phyloP scores from a whole-genome alignment of 352 stramenopile genomes.

The Pseudoperonospora humuli region DNA sequence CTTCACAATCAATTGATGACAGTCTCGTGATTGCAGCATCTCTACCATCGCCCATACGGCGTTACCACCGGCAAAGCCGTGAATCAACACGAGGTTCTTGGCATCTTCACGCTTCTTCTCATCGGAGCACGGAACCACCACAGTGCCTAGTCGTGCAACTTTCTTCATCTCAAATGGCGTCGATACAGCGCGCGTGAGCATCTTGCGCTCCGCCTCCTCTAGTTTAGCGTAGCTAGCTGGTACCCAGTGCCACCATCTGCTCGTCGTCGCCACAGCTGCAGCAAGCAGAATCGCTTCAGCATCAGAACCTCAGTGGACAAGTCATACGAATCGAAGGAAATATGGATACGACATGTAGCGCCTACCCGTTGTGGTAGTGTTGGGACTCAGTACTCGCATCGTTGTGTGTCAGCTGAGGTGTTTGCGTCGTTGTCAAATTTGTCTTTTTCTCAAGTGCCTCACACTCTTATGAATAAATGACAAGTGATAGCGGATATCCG shows the following conservation, averaged over 20 bases:
- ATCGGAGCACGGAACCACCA: slow-evolving; percentile 71
- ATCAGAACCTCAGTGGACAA: slow-evolving; percentile 10
- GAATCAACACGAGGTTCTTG: slow-evolving; percentile 73
- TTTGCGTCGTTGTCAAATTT: no score
- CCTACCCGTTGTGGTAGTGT: slow-evolving; percentile 28
- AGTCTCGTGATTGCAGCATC: not conserved
- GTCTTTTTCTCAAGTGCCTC: no score
- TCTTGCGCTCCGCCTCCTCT: slow-evolving; percentile 51
- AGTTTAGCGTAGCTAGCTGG: slow-evolving; percentile 61
- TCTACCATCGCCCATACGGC: slow-evolving; percentile 70
- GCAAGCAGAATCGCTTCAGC: slow-evolving; percentile 40
- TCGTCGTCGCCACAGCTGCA: slow-evolving; percentile 49
- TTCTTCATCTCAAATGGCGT: slow-evolving; percentile 72
- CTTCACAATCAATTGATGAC: not conserved
- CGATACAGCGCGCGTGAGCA: slow-evolving; percentile 40
- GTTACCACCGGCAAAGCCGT: slow-evolving; percentile 75
- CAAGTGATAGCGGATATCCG: no score
- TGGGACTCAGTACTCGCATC: slow-evolving; percentile 26
- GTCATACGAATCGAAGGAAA: not conserved
- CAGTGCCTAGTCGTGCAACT: slow-evolving; percentile 65
- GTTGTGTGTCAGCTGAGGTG: slow-evolving; percentile 13
- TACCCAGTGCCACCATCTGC: slow-evolving; percentile 64
- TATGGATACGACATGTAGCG: not conserved
- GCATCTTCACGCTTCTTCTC: slow-evolving; percentile 36
- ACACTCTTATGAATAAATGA: no score